Percentiles rank a stretch among this genome's conserved stretches.
Evolutionary conservation across 2,329 filamentous ascomycete genomes (phyloP).

Genomic region (Trichocomaceae sp.): DNA sequence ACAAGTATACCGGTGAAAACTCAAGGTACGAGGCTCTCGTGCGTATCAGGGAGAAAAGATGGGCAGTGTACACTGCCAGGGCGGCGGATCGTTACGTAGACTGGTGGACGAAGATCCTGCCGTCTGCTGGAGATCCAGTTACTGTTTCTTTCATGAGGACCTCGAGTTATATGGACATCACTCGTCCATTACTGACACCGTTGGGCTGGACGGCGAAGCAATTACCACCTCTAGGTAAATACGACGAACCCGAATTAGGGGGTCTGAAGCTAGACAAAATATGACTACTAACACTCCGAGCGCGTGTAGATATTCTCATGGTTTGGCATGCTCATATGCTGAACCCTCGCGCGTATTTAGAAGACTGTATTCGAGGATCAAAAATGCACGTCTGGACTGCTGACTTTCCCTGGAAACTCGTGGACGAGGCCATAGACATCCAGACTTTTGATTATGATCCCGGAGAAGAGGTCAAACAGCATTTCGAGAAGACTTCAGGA

Average conservation of each 20-base stretch:
- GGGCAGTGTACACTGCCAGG: conserved; percentile 62
- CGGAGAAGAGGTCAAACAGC: conserved; percentile 36
- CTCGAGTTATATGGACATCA: conserved; percentile 28
- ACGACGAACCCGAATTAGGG: not conserved
- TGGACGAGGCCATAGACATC: conserved; percentile 54
- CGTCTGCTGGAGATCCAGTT: conserved; percentile 10
- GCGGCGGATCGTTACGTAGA: conserved; percentile 61
- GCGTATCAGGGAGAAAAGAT: conserved; percentile 62
- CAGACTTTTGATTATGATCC: conserved; percentile 52
- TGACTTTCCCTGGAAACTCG: conserved; percentile 59
- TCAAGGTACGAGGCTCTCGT: conserved; percentile 41
- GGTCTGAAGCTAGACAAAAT: not conserved
- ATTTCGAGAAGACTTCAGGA: conserved; percentile 46
- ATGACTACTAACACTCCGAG: conserved; percentile 5
- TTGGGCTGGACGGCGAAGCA: conserved; percentile 36
- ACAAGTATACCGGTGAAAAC: conserved; percentile 31
- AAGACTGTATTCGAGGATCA: conserved; percentile 61
- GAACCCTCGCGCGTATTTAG: conserved; percentile 66
- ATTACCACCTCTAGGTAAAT: conserved; percentile 56
- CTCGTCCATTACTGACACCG: conserved; percentile 20
- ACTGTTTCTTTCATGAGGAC: conserved; percentile 18
- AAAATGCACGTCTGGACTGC: conserved; percentile 53
- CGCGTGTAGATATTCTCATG: conserved; percentile 65
- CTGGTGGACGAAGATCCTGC: conserved; percentile 53
- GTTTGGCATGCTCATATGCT: conserved; percentile 75